These are phyloP conservation scores for Ocimum tenuiflorum DNA, from an alignment of 257 asterid species.

Conservation along the genomic window DNA sequence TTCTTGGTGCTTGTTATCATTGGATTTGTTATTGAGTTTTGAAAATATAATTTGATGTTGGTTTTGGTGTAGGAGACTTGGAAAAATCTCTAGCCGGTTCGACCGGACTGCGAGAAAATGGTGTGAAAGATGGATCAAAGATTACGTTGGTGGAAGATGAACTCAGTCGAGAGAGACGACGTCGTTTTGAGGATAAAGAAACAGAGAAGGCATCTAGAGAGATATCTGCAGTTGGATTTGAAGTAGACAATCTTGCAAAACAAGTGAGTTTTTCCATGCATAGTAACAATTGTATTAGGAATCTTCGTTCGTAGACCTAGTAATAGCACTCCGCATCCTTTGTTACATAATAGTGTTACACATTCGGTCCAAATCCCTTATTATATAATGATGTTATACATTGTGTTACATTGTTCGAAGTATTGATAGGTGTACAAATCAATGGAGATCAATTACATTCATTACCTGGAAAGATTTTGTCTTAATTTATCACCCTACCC, in stretches of 20 bases:
- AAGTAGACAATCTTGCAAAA: constrained; percentile 68
- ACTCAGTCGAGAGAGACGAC: constrained; percentile 38
- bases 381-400: too few species aligned
- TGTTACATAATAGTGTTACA: too few species aligned
- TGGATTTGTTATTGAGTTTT: neutral
- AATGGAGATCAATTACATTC: too few species aligned
- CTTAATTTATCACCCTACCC: too few species aligned
- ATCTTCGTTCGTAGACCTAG: too few species aligned
- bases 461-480: too few species aligned
- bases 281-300: too few species aligned
- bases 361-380: too few species aligned
- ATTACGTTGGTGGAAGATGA: constrained; percentile 51
- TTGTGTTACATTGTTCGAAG: too few species aligned
- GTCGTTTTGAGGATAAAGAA: constrained; percentile 35
- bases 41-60: neutral
- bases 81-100: constrained; percentile 50
- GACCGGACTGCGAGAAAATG: constrained; percentile 51
- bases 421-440: too few species aligned
- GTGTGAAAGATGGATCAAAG: constrained; percentile 60
- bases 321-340: too few species aligned
- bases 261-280: constrained; percentile 31
- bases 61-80: constrained; percentile 45
- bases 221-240: constrained; percentile 44
- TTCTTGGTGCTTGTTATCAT: neutral
- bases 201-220: constrained; percentile 56